Evolutionary conservation across 345 rosid species (phyloP).

Genomic region (Atalantia buxifolia): DNA sequence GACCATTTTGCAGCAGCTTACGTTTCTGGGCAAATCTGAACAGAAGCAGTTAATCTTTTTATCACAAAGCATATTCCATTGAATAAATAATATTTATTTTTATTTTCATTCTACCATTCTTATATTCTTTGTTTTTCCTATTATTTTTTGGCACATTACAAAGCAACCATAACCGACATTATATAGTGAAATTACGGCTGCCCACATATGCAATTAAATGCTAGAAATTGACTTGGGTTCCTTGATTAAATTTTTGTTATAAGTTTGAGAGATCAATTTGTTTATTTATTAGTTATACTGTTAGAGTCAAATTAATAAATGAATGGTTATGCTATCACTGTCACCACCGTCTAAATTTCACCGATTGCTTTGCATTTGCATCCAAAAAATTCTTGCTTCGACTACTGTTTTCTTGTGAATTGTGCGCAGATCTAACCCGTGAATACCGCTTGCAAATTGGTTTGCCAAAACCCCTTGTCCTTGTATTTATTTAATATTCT

Average conservation of each 20-base stretch:
- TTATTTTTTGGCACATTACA: background rate
- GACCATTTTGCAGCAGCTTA: background rate
- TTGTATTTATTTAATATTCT: too few species aligned
- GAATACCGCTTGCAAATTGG: constrained; percentile 25
- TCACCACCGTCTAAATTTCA: background rate
- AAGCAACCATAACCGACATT: background rate
- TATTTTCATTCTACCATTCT: background rate
- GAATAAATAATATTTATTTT: background rate
- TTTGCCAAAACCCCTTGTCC: background rate
- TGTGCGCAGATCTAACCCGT: constrained; percentile 34
- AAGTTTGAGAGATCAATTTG: background rate
- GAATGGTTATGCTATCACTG: background rate
- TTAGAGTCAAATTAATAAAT: background rate
- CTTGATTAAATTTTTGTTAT: background rate
- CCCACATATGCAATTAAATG: background rate
- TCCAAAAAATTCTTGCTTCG: background rate
- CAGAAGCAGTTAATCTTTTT: background rate
- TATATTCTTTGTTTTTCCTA: background rate
- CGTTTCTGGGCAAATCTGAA: constrained; percentile 2
- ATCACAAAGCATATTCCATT: background rate
- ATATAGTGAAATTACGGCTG: background rate
- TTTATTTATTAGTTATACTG: background rate
- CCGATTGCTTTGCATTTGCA: background rate
- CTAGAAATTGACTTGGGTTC: background rate
- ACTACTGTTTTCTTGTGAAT: constrained; percentile 32